These are phyloP conservation scores for Colletotrichum orbiculare DNA, from an alignment of 2,329 filamentous ascomycete species.

Conservation along the genomic window DNA sequence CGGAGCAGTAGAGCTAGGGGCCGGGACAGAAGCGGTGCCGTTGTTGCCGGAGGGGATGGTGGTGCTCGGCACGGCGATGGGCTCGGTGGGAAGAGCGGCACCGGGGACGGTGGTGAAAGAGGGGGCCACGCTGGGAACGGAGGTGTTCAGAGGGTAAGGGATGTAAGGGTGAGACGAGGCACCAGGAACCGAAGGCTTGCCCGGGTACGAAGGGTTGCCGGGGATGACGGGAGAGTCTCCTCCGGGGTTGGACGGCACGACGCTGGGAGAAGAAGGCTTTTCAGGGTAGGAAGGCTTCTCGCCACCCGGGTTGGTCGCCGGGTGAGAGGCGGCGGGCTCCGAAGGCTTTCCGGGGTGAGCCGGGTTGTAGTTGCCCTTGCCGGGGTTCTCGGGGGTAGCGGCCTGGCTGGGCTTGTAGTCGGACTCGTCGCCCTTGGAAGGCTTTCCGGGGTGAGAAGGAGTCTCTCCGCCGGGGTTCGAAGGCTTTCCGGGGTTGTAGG, in stretches of 20 bases:
- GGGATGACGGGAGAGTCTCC: not conserved
- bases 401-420: too few species aligned
- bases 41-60: constrained; percentile 32
- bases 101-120: constrained; percentile 25
- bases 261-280: constrained; percentile 2
- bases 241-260: not conserved
- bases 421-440: too few species aligned
- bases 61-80: constrained; percentile 15
- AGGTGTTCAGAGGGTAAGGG: constrained; percentile 29
- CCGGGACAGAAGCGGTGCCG: constrained; percentile 11
- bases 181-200: constrained; percentile 17
- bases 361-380: not conserved
- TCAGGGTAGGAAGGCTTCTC: constrained; percentile 8
- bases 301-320: not conserved
- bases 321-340: too few species aligned
- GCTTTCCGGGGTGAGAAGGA: constrained; percentile 3
- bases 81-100: constrained; percentile 26
- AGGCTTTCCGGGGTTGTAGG: constrained; percentile 8
- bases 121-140: constrained; percentile 12
- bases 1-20: constrained; percentile 44
- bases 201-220: constrained; percentile 20
- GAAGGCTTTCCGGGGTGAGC: too few species aligned
- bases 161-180: constrained; percentile 12
- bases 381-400: not conserved
- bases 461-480: constrained; percentile 1